Evolutionary conservation across 1,284 basidiomycete species (phyloP).

Genomic region (Megacollybia platyphylla): DNA sequence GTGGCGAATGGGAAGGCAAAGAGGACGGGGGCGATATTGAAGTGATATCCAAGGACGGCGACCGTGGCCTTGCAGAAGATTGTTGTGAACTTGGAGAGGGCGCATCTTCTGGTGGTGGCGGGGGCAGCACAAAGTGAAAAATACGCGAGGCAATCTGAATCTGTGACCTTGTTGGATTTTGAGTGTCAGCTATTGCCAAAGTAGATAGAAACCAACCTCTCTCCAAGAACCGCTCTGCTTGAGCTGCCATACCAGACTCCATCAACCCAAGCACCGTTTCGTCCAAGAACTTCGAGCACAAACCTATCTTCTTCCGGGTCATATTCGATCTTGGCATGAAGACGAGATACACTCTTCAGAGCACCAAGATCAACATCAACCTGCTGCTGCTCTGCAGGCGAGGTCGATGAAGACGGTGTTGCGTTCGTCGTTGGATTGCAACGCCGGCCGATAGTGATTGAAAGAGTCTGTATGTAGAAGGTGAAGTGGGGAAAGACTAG

Average conservation of each 20-base stretch:
- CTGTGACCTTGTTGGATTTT: slow-evolving; percentile 59
- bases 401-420: slow-evolving; percentile 47
- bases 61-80: slow-evolving; percentile 45
- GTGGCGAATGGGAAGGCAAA: too few species aligned
- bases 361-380: slow-evolving; percentile 96
- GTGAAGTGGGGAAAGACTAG: slow-evolving; percentile 88
- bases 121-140: slow-evolving; percentile 92
- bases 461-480: slow-evolving; percentile 77
- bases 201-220: slow-evolving; percentile 45
- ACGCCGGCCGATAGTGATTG: slow-evolving; percentile 68
- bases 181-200: slow-evolving; percentile 4
- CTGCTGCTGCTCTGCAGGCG: slow-evolving; percentile 39
- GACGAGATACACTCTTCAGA: slow-evolving; percentile 90
- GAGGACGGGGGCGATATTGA: slow-evolving; percentile 75
- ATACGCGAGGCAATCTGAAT: slow-evolving; percentile 98
- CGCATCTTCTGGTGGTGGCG: slow-evolving; percentile 59
- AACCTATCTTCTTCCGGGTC: slow-evolving; percentile 82
- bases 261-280: slow-evolving; percentile 97
- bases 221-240: slow-evolving; percentile 69
- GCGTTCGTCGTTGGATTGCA: slow-evolving; percentile 25
- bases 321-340: slow-evolving; percentile 93
- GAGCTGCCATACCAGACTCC: slow-evolving; percentile 89
- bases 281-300: slow-evolving; percentile 81
- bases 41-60: slow-evolving; percentile 68
- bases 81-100: slow-evolving; percentile 62